phyloP scores from a whole-genome alignment of 2,329 filamentous ascomycete genomes.

The Penicillium glabrum region DNA sequence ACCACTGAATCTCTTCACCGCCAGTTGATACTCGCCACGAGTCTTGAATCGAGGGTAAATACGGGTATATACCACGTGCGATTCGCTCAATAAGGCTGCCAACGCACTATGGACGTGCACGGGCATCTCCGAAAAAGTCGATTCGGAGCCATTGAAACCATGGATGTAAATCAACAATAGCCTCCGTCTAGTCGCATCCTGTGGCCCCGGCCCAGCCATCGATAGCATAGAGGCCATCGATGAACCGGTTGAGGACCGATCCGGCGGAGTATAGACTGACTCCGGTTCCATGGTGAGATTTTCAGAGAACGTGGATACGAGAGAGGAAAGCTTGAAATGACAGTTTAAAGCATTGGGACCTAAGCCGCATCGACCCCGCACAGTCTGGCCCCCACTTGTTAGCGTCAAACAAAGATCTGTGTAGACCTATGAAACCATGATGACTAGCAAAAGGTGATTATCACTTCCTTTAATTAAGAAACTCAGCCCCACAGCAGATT shows the following conservation, averaged over 20 bases:
- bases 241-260: background rate
- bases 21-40: slow-evolving; percentile 56
- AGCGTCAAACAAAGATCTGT: background rate
- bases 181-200: slow-evolving; percentile 16
- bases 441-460: background rate
- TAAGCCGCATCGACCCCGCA: background rate
- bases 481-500: background rate
- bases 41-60: slow-evolving; percentile 48
- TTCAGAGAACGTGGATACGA: background rate
- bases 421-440: background rate
- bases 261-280: slow-evolving; percentile 8
- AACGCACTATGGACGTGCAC: slow-evolving; percentile 80
- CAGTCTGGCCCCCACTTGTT: background rate
- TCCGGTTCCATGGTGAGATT: slow-evolving; percentile 7
- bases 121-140: slow-evolving; percentile 84
- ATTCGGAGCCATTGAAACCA: slow-evolving; percentile 86
- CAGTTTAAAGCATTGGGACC: background rate
- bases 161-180: slow-evolving; percentile 83
- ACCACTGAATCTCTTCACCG: slow-evolving; percentile 76
- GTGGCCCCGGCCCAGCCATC: slow-evolving; percentile 6
- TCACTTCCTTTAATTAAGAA: background rate
- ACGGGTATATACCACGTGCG: slow-evolving; percentile 82
- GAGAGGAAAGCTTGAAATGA: slow-evolving; percentile 1
- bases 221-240: slow-evolving; percentile 6
- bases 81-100: slow-evolving; percentile 64